Base-by-base conservation (phyloP, 1,139 yeast genomes). In the Saccharomycopsis hybrid region DNA sequence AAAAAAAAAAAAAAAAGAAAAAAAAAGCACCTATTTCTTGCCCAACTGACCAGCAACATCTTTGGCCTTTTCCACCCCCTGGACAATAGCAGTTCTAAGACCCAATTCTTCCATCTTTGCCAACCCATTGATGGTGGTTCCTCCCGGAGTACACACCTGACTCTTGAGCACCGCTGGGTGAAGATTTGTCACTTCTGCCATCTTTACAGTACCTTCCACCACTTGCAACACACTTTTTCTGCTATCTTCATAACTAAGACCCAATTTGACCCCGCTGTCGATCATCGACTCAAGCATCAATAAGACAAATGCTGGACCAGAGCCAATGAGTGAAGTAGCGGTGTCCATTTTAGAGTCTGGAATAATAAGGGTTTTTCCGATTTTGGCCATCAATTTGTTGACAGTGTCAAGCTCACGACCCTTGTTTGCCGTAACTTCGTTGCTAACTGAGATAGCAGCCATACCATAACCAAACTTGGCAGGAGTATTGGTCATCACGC, bases 401-500 rank as follows among this genome's bases (percentile, higher is more conserved):
- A 82, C 85, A 55, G 80, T 64, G 5, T 72, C 70, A 54, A 72
- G 72, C 59, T 79, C 78, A 49, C 74, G 62, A 49, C 73, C 69
- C 11, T 79, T 78, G 31, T 68, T 70, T 13, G 68, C 59, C n/a
- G 86, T 72, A 58, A 83, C 80, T 18, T 13, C 5, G 8, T 47
- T 43, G 36, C 48, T 47, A 13, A 50, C 40, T 2, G 92, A 78
- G 28, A 92, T 81, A 28, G 88, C 90, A 5, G 97, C 96, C 76
- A 94, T 88, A 48, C 97, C 98, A 61, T 82, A 79, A 5, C 97
- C 96, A 65, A 73, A 82, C 65, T 83, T 85, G 41, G 97, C 95
- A 3, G 98, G 97, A 0, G 98, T 92, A 67, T 92, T 92, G 53
- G 98, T 92, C 96, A 94, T 90, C n/a, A 94, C 95, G 58, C 95